phyloP scores from a whole-genome alignment of 768 basidiomycete species.

The Amanita brunnescens region DNA sequence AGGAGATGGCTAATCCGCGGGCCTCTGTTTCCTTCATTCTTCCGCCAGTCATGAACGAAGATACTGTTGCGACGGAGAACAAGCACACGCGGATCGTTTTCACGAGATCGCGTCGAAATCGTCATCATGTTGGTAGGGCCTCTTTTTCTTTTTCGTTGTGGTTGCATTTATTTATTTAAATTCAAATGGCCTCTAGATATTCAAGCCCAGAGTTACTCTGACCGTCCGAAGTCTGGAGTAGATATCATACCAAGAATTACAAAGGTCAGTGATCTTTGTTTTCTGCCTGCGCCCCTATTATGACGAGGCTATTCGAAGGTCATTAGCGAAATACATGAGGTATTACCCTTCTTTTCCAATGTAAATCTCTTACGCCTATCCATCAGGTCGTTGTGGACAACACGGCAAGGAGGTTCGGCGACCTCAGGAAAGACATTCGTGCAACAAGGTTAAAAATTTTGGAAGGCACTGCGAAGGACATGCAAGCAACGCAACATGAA shows the following conservation, averaged over 20 bases:
- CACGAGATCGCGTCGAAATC: not conserved
- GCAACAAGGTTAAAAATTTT: constrained; percentile 38
- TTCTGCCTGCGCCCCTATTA: not conserved
- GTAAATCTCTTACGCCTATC: not conserved
- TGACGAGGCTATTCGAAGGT: constrained; percentile 24
- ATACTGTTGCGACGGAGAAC: not conserved
- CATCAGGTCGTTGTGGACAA: constrained; percentile 38
- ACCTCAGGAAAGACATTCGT: constrained; percentile 36
- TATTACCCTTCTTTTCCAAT: constrained; percentile 10
- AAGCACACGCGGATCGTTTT: not conserved
- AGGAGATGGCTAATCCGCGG: not conserved
- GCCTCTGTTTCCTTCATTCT: not conserved
- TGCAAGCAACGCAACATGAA: constrained; percentile 35
- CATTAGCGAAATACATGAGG: constrained; percentile 42
- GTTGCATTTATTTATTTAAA: too few species aligned
- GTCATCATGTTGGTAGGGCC: not conserved
- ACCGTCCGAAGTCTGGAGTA: not conserved
- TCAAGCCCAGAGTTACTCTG: not conserved
- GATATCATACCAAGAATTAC: constrained; percentile 23
- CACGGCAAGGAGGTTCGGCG: constrained; percentile 39
- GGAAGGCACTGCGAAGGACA: constrained; percentile 31
- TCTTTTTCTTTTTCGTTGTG: not conserved
- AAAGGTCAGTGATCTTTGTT: constrained; percentile 24
- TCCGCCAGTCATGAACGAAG: not conserved
- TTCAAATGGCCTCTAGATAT: too few species aligned